Percentiles rank a stretch among this genome's conserved stretches.
Conservation (phyloP, 331 rosid genomes). For the Pyrus hybrid region DNA sequence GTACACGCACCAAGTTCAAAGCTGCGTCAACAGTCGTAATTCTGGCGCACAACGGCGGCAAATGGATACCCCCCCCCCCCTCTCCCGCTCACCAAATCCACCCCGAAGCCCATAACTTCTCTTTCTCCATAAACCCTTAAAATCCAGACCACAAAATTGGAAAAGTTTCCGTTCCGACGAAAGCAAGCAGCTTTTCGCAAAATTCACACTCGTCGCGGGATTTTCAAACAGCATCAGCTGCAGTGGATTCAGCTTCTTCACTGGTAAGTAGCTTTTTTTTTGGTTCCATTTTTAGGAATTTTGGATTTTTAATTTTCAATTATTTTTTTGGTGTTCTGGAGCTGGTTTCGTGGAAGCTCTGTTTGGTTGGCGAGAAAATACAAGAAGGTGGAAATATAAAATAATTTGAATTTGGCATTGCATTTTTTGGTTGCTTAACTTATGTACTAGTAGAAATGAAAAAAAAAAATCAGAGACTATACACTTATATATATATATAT, state of each 20-base stretch:
- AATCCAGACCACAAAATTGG: neutral
- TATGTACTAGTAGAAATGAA: neutral
- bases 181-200: neutral
- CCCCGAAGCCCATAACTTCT: neutral
- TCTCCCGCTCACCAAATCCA: constrained; percentile 28
- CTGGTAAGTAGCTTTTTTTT: constrained; percentile 14
- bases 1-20: neutral
- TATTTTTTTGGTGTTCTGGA: neutral
- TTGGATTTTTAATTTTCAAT: neutral
- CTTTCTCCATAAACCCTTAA: constrained; percentile 22
- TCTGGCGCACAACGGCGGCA: too few relatives aligned
- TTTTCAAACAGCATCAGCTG: constrained; percentile 11
- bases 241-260: constrained; percentile 6
- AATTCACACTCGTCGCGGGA: constrained; percentile 20
- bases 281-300: constrained; percentile 7
- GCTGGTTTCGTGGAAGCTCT: neutral
- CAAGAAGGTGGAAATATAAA: neutral
- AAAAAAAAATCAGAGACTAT: neutral
- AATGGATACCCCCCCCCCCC: constrained; percentile 8
- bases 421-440: neutral
- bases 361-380: constrained; percentile 12
- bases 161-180: neutral
- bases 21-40: too few relatives aligned
- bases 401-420: neutral
- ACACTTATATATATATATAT: neutral